Conservation (phyloP, 306 rosid genomes). For the Clitoria ternatea region DNA sequence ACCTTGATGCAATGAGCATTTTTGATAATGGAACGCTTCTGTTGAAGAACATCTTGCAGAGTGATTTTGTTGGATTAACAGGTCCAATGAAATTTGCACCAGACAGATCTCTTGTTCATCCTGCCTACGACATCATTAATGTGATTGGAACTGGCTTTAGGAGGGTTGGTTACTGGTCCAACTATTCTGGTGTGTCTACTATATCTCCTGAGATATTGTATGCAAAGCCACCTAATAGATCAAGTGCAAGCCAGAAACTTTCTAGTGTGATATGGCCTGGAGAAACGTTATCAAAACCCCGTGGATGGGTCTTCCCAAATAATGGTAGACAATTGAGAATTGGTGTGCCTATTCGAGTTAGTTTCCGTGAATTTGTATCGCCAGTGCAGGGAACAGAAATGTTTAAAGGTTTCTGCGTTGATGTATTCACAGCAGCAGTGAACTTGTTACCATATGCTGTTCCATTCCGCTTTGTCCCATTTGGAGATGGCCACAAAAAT, state of each 20-base stretch:
- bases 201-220: slow-evolving; percentile 73
- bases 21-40: slow-evolving; percentile 71
- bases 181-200: slow-evolving; percentile 84
- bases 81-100: slow-evolving; percentile 64
- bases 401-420: slow-evolving; percentile 85
- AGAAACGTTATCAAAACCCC: slow-evolving; percentile 65
- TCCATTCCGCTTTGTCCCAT: slow-evolving; percentile 61
- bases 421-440: slow-evolving; percentile 78
- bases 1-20: slow-evolving; percentile 81
- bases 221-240: slow-evolving; percentile 70
- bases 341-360: slow-evolving; percentile 74
- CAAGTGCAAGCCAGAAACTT: slow-evolving; percentile 61
- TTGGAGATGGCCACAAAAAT: slow-evolving; percentile 70
- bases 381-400: slow-evolving; percentile 54
- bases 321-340: slow-evolving; percentile 72
- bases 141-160: slow-evolving; percentile 75
- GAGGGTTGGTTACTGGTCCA: slow-evolving; percentile 86
- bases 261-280: slow-evolving; percentile 88
- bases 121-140: slow-evolving; percentile 79
- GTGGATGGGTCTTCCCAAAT: slow-evolving; percentile 97
- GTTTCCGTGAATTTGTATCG: slow-evolving; percentile 75
- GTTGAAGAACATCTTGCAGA: slow-evolving; percentile 56
- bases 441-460: slow-evolving; percentile 82
- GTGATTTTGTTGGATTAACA: slow-evolving; percentile 64
- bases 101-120: slow-evolving; percentile 56